phyloP scores from a whole-genome alignment of 352 stramenopile genomes.

The Elongisporangium prolatum region DNA sequence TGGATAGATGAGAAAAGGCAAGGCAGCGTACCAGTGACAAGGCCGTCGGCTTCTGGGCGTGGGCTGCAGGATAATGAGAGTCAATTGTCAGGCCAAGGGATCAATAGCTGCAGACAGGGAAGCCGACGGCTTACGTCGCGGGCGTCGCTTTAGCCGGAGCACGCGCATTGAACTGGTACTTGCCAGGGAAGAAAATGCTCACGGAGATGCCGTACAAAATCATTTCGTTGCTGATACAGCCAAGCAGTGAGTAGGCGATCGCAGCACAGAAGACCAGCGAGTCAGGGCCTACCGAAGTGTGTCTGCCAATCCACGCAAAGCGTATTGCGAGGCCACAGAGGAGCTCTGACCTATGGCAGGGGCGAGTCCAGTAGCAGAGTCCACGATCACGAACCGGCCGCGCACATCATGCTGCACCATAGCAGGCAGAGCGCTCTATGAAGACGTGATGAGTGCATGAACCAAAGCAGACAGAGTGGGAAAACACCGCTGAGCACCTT shows the following conservation, averaged over 20 bases:
- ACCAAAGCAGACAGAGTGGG: not conserved
- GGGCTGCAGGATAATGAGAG: not conserved
- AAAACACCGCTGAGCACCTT: constrained; percentile 19
- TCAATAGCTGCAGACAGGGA: constrained; percentile 1
- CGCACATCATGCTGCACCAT: constrained; percentile 48
- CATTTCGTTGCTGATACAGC: constrained; percentile 39
- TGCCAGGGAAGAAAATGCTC: constrained; percentile 88
- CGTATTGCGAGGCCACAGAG: constrained; percentile 89
- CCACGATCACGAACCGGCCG: constrained; percentile 55
- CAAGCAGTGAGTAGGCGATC: not conserved
- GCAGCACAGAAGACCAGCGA: constrained; percentile 28
- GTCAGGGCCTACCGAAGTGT: constrained; percentile 45
- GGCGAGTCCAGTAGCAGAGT: constrained; percentile 37
- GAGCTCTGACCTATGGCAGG: constrained; percentile 84
- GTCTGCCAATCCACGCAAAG: constrained; percentile 88
- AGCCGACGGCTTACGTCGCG: constrained; percentile 1
- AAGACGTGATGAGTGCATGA: not conserved
- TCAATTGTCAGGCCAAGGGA: not conserved
- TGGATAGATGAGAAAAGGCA: not conserved
- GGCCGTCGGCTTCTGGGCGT: not conserved
- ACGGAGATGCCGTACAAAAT: constrained; percentile 75
- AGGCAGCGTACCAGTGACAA: not conserved
- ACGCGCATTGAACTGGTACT: constrained; percentile 14
- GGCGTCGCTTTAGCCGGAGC: constrained; percentile 1
- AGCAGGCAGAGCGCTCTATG: constrained; percentile 29